Evolutionary conservation across 2,329 filamentous ascomycete species (phyloP).

Genomic region (Colletotrichum lindemuthianum): DNA sequence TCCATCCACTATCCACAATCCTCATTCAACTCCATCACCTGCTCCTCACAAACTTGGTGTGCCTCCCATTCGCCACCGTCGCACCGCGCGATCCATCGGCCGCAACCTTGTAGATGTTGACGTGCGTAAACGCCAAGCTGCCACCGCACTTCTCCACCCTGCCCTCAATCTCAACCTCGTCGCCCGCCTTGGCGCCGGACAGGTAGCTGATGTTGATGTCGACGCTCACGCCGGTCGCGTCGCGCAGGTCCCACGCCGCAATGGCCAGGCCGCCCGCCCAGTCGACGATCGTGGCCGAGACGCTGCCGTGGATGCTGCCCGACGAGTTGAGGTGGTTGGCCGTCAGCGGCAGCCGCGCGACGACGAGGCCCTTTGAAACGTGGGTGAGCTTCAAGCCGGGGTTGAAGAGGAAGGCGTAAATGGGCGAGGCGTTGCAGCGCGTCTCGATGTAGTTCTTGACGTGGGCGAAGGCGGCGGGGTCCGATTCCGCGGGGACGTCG

Average conservation of each 20-base stretch:
- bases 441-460: constrained; percentile 38
- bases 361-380: constrained; percentile 37
- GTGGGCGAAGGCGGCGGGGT: constrained; percentile 37
- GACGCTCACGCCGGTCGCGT: constrained; percentile 74
- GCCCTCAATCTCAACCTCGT: constrained; percentile 75
- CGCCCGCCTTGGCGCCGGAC: constrained; percentile 69
- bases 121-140: constrained; percentile 67
- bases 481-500: constrained; percentile 25
- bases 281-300: constrained; percentile 77
- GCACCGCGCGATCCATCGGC: constrained; percentile 30
- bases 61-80: constrained; percentile 31
- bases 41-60: constrained; percentile 37
- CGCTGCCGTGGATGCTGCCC: constrained; percentile 75
- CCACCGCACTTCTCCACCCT: constrained; percentile 73
- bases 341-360: constrained; percentile 36
- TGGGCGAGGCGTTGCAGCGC: constrained; percentile 38
- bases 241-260: constrained; percentile 69
- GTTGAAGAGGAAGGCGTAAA: constrained; percentile 39
- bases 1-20: too few species aligned
- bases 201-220: constrained; percentile 81
- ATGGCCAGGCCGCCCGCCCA: constrained; percentile 80
- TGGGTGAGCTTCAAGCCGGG: constrained; percentile 37
- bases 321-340: constrained; percentile 39
- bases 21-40: background rate
- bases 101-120: constrained; percentile 34